Evolutionary conservation across 1,284 basidiomycete species (phyloP).

Genomic region (Papiliotrema fonsecae): DNA sequence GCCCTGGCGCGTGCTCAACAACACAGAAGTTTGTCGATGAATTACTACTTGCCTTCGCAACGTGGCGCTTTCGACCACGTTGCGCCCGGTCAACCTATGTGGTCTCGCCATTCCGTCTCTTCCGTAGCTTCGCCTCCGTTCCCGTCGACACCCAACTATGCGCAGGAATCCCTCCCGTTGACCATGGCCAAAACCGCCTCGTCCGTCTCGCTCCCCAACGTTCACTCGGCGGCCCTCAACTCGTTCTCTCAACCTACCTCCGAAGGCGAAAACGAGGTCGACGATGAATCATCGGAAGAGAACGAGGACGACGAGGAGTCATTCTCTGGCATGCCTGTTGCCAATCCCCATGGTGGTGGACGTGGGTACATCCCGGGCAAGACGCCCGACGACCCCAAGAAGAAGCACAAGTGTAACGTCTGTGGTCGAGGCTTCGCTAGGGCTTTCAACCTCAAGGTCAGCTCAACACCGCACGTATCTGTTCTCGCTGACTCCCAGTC

Average conservation of each 20-base stretch:
- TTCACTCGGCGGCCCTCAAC: not conserved
- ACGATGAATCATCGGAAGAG: slow-evolving; percentile 6
- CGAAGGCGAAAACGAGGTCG: slow-evolving; percentile 20
- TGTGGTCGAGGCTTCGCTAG: slow-evolving; percentile 49
- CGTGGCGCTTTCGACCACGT: slow-evolving; percentile 3
- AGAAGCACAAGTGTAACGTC: slow-evolving; percentile 47
- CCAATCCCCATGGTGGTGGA: slow-evolving; percentile 46
- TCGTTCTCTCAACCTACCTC: slow-evolving; percentile 1
- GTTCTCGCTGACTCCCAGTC: slow-evolving; percentile 34
- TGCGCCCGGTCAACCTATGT: slow-evolving; percentile 1
- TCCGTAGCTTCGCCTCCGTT: slow-evolving; percentile 4
- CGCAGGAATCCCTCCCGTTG: not conserved
- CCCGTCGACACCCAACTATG: slow-evolving; percentile 8
- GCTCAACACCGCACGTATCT: no score
- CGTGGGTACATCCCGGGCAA: slow-evolving; percentile 48
- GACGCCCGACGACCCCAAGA: slow-evolving; percentile 49
- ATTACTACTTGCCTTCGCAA: slow-evolving; percentile 20
- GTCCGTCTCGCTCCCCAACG: not conserved
- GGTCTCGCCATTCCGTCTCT: slow-evolving; percentile 1
- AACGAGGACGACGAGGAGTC: slow-evolving; percentile 15
- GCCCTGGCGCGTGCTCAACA: slow-evolving; percentile 18
- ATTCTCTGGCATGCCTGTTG: slow-evolving; percentile 20
- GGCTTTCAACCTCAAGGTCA: slow-evolving; percentile 50
- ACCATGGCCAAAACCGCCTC: not conserved
- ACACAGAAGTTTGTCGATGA: slow-evolving; percentile 15